Conservation (phyloP, 345 rosid genomes). For the Psidium friedrichsthalianum region DNA sequence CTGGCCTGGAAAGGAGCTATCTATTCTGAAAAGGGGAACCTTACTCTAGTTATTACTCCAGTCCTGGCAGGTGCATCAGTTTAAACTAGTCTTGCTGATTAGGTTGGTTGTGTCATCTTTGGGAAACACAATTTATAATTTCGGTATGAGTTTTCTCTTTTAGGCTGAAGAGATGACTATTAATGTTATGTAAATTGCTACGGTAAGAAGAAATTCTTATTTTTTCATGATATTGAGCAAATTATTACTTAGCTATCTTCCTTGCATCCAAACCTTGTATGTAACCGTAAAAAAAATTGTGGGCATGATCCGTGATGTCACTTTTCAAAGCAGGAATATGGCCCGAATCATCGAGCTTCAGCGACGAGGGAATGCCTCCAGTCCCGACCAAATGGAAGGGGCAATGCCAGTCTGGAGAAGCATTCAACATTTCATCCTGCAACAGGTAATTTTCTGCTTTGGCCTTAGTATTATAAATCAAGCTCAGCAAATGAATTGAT, state of each 20-base stretch:
- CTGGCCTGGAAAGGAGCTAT: background rate
- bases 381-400: conserved; percentile 41
- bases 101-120: background rate
- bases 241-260: background rate
- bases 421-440: conserved; percentile 35
- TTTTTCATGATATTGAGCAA: background rate
- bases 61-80: background rate
- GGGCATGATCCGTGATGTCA: background rate
- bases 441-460: conserved; percentile 19
- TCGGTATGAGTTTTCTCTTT: background rate
- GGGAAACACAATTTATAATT: background rate
- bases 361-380: conserved; percentile 29
- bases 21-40: background rate
- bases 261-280: background rate
- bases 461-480: background rate
- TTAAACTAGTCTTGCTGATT: background rate
- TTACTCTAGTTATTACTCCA: background rate
- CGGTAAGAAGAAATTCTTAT: background rate
- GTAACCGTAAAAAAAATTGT: background rate
- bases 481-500: background rate
- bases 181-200: background rate
- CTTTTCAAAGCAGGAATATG: conserved; percentile 28
- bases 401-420: conserved; percentile 38
- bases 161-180: background rate
- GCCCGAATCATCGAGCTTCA: conserved; percentile 49